Evolutionary conservation across 305 asterid species (phyloP).

Genomic region (Striga hermonthica): DNA sequence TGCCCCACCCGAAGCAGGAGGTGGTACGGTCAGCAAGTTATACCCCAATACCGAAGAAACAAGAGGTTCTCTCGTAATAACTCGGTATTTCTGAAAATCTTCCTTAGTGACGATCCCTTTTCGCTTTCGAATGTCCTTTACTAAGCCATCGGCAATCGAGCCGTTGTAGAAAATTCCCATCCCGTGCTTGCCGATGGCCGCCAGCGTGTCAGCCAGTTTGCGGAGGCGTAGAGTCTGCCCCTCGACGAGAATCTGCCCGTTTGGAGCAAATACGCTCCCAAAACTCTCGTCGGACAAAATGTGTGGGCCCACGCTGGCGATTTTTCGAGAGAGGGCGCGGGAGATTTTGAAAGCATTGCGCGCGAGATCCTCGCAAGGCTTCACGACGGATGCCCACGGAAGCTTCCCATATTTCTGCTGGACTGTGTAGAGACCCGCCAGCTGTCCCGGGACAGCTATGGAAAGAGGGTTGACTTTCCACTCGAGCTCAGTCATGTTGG

Average conservation of each 20-base stretch:
- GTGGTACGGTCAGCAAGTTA: slow-evolving; percentile 19
- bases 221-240: slow-evolving; percentile 36
- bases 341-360: slow-evolving; percentile 30
- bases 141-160: slow-evolving; percentile 29
- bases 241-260: slow-evolving; percentile 2
- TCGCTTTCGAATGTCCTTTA: slow-evolving; percentile 9
- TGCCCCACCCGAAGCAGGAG: slow-evolving; percentile 28
- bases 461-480: slow-evolving; percentile 22
- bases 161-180: slow-evolving; percentile 40
- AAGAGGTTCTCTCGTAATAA: slow-evolving; percentile 22
- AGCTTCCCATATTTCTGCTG: slow-evolving; percentile 27
- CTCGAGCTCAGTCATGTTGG: slow-evolving; percentile 11
- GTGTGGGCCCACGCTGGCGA: not conserved
- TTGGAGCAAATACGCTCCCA: slow-evolving; percentile 9
- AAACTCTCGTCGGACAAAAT: slow-evolving; percentile 15
- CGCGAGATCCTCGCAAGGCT: slow-evolving; percentile 41
- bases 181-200: slow-evolving; percentile 33
- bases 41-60: slow-evolving; percentile 20
- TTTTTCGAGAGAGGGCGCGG: slow-evolving; percentile 3
- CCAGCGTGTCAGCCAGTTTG: slow-evolving; percentile 36
- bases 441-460: slow-evolving; percentile 28
- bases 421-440: slow-evolving; percentile 27
- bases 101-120: slow-evolving; percentile 22
- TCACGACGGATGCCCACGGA: slow-evolving; percentile 32
- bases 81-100: slow-evolving; percentile 24